phyloP scores from a whole-genome alignment of 1,284 basidiomycete species.

The Stygiomarasmius scandens region DNA sequence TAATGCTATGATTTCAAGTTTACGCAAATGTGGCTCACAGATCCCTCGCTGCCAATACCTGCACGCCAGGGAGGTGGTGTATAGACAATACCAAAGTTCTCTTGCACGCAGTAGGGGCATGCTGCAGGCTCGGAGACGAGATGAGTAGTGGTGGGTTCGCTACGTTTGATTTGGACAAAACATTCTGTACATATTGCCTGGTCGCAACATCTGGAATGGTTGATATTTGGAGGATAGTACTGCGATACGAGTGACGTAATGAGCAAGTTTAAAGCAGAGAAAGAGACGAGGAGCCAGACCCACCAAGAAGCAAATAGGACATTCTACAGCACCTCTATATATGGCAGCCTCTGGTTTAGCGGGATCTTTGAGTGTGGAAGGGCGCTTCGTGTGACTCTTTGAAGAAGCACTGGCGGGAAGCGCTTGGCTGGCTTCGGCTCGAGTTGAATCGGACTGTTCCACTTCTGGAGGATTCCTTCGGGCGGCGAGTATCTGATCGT shows the following conservation, averaged over 20 bases:
- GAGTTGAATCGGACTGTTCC: slow-evolving; percentile 38
- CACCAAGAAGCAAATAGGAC: slow-evolving; percentile 99
- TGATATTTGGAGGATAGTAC: slow-evolving; percentile 96
- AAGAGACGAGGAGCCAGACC: slow-evolving; percentile 39
- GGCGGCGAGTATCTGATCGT: slow-evolving; percentile 79
- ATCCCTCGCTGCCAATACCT: slow-evolving; percentile 71
- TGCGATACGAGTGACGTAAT: slow-evolving; percentile 37
- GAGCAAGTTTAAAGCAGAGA: slow-evolving; percentile 17
- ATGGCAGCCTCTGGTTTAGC: slow-evolving; percentile 73
- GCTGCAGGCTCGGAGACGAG: slow-evolving; percentile 92
- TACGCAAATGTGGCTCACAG: slow-evolving; percentile 43
- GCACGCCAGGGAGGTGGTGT: slow-evolving; percentile 79
- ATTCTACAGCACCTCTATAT: slow-evolving; percentile 89
- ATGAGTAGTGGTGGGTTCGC: slow-evolving; percentile 91
- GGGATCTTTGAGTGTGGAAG: slow-evolving; percentile 58
- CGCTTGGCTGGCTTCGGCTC: slow-evolving; percentile 31
- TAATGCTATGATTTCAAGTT: slow-evolving; percentile 11
- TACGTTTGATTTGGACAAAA: slow-evolving; percentile 98
- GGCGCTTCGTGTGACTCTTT: slow-evolving; percentile 50
- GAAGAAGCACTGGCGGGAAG: slow-evolving; percentile 40
- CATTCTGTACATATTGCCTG: slow-evolving; percentile 99
- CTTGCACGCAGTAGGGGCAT: slow-evolving; percentile 96
- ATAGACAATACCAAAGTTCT: slow-evolving; percentile 95
- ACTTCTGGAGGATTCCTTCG: slow-evolving; percentile 63
- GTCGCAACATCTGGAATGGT: slow-evolving; percentile 95